Evolutionary conservation across 2,329 filamentous ascomycete genomes (phyloP).

Genomic region (Zopfia rhizophila): DNA sequence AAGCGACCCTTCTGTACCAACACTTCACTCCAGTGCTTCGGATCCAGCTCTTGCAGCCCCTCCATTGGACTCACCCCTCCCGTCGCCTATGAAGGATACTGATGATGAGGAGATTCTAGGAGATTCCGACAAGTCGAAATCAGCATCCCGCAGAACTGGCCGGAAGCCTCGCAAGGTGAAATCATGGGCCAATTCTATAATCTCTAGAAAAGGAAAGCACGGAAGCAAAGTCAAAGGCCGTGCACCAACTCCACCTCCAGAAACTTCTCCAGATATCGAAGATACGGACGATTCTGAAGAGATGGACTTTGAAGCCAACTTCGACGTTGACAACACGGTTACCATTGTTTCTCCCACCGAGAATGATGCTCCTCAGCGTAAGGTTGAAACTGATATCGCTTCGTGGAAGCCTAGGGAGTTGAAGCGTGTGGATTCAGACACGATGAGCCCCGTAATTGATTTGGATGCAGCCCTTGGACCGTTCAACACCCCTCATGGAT

Average conservation of each 20-base stretch:
- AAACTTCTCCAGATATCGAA: constrained; percentile 34
- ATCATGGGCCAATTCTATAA: constrained; percentile 74
- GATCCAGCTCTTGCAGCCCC: constrained; percentile 45
- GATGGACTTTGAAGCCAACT: constrained; percentile 52
- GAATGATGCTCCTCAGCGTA: constrained; percentile 30
- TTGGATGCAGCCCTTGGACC: constrained; percentile 92
- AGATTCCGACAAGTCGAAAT: constrained; percentile 56
- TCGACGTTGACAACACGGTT: constrained; percentile 54
- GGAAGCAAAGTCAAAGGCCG: constrained; percentile 57
- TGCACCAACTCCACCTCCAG: constrained; percentile 40
- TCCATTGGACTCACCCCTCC: constrained; percentile 36
- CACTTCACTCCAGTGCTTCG: constrained; percentile 44
- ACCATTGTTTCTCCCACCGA: constrained; percentile 52
- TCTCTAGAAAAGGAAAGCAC: constrained; percentile 70
- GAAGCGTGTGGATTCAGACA: constrained; percentile 62
- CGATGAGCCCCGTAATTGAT: constrained; percentile 85
- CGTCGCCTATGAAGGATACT: constrained; percentile 31
- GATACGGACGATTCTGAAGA: constrained; percentile 49
- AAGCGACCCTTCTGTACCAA: constrained; percentile 48
- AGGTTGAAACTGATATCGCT: constrained; percentile 46
- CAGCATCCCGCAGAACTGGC: constrained; percentile 64
- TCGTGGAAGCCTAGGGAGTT: constrained; percentile 51
- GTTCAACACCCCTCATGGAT: constrained; percentile 83
- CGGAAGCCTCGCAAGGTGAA: constrained; percentile 75
- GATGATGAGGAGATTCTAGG: constrained; percentile 43